phyloP scores from a whole-genome alignment of 2,329 filamentous ascomycete species.

The Aspergillus puulaauensis region DNA sequence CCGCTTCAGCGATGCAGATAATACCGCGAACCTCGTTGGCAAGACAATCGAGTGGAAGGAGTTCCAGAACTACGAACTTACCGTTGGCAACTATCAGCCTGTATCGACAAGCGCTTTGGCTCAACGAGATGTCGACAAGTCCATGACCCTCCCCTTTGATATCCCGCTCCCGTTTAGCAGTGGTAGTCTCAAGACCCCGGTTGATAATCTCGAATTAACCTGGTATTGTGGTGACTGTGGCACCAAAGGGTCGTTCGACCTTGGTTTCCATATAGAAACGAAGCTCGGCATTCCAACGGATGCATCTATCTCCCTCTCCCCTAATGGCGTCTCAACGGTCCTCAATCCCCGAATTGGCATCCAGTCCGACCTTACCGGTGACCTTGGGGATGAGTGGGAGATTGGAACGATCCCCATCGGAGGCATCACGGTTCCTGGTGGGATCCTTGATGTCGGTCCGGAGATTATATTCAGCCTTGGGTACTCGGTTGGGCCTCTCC shows the following conservation, averaged over 20 bases:
- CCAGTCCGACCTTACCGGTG: conserved; percentile 17
- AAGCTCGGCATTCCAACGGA: too few species aligned
- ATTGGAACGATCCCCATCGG: conserved; percentile 22
- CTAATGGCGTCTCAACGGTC: conserved; percentile 16
- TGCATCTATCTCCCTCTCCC: background rate
- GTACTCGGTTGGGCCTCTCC: conserved; percentile 18
- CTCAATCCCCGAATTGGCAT: conserved; percentile 19
- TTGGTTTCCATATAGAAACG: conserved; percentile 19
- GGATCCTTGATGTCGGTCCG: conserved; percentile 20
- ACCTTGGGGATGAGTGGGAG: conserved; percentile 13
- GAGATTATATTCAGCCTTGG: conserved; percentile 19
- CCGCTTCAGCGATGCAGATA: conserved; percentile 14
- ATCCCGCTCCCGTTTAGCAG: conserved; percentile 16
- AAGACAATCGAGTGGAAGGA: conserved; percentile 19
- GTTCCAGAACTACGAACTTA: conserved; percentile 21
- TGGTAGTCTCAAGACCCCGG: conserved; percentile 11
- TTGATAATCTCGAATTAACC: conserved; percentile 2
- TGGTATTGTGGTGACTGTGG: conserved; percentile 12
- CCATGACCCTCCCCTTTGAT: conserved; percentile 17
- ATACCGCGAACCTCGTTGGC: conserved; percentile 18
- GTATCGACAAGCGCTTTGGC: background rate
- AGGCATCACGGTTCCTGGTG: conserved; percentile 20
- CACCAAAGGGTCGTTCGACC: conserved; percentile 21
- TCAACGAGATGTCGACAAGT: conserved; percentile 11
- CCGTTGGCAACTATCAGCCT: conserved; percentile 12